Conservation (phyloP, 73 alveolate species). For the Uronychia binucleata region DNA sequence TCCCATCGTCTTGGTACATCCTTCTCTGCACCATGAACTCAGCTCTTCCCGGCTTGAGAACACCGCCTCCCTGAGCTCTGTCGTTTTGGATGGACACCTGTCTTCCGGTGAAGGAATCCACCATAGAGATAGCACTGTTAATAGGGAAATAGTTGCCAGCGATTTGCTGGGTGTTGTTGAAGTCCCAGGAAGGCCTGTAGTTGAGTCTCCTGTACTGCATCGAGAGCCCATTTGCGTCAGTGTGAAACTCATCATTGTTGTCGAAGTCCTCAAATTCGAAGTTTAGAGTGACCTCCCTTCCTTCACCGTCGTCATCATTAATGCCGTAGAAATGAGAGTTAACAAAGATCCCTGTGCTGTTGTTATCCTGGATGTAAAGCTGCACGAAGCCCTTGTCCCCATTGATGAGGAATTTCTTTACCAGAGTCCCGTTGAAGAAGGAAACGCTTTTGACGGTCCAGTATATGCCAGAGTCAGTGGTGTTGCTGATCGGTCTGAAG, state of each 20-base stretch:
- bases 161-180: conserved; percentile 15
- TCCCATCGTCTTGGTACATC: conserved; percentile 64
- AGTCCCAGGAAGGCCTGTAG: conserved; percentile 34
- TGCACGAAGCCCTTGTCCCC: conserved; percentile 11
- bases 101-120: neutral
- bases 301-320: neutral
- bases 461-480: conserved; percentile 12
- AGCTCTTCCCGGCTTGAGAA: conserved; percentile 28
- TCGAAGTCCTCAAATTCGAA: conserved; percentile 1
- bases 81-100: conserved; percentile 48
- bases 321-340: no score
- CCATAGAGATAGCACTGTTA: conserved; percentile 19
- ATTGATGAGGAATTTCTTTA: neutral
- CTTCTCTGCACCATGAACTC: conserved; percentile 62
- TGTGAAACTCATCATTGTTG: conserved; percentile 50
- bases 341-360: no score
- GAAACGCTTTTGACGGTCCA: neutral
- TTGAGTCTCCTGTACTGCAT: conserved; percentile 53
- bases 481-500: conserved; percentile 65
- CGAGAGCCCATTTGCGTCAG: conserved; percentile 73
- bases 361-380: no score
- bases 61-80: conserved; percentile 61
- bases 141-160: conserved; percentile 67
- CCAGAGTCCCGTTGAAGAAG: conserved; percentile 9
- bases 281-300: conserved; percentile 13